Evolutionary conservation across 768 basidiomycete species (phyloP).

Genomic region (Hericium coralloides): DNA sequence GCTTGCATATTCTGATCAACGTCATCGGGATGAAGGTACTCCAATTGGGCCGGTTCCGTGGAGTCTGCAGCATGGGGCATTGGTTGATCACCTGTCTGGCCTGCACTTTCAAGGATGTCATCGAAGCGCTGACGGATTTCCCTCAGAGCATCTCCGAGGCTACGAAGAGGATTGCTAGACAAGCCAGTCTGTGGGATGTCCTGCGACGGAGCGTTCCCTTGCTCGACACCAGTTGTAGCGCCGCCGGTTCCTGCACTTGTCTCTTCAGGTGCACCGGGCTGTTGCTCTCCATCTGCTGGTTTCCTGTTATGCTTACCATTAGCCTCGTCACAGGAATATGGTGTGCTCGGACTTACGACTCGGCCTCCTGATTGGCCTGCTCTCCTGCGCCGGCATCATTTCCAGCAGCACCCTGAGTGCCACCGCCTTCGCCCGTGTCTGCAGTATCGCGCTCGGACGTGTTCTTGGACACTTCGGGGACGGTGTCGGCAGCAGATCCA

Average conservation of each 20-base stretch:
- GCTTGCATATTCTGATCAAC: constrained; percentile 75
- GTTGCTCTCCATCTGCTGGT: background rate
- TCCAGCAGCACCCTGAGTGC: constrained; percentile 4
- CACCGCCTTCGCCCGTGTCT: background rate
- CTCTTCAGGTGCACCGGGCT: background rate
- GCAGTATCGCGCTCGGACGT: constrained; percentile 1
- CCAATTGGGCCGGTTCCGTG: constrained; percentile 44
- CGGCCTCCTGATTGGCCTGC: constrained; percentile 1
- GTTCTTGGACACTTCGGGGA: background rate
- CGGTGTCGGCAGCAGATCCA: constrained; percentile 11
- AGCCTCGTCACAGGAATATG: background rate
- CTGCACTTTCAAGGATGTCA: constrained; percentile 51
- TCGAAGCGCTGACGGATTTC: constrained; percentile 80
- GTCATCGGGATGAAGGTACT: constrained; percentile 70
- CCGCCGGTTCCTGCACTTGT: constrained; percentile 16
- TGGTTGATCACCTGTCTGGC: constrained; percentile 23
- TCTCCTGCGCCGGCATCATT: constrained; percentile 1
- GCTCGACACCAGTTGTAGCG: constrained; percentile 32
- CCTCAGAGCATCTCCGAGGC: constrained; percentile 74
- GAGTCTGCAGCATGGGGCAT: constrained; percentile 29
- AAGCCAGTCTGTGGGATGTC: constrained; percentile 4
- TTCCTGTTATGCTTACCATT: background rate
- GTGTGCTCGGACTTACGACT: background rate
- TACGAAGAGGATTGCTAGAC: constrained; percentile 54
- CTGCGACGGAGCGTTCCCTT: constrained; percentile 33